These are phyloP conservation scores for Fragilariopsis cylindrus DNA, from an alignment of 108 stramenopile genomes.

Conservation along the genomic window DNA sequence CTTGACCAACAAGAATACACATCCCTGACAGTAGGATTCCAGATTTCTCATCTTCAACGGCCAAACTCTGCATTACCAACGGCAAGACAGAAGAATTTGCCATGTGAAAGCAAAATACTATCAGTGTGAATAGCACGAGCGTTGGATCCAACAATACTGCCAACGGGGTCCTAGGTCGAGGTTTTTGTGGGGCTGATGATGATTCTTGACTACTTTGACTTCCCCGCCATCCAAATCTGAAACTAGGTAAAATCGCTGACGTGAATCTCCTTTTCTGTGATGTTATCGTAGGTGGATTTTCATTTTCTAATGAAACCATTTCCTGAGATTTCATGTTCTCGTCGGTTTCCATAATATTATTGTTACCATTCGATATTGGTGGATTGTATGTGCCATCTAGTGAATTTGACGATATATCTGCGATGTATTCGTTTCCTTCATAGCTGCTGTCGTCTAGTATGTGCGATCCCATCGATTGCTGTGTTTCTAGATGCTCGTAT, in stretches of 20 bases:
- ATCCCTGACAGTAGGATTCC: constrained; percentile 68
- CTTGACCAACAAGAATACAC: constrained; percentile 73
- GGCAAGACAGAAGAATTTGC: constrained; percentile 73
- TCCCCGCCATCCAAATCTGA: constrained; percentile 50
- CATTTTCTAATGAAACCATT: not conserved
- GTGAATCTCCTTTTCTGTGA: not conserved
- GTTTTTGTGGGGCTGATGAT: not conserved
- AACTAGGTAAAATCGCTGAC: constrained; percentile 39
- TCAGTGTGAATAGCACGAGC: constrained; percentile 54
- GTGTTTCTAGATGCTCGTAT: constrained; percentile 36
- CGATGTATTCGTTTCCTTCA: constrained; percentile 9
- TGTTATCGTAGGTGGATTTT: not conserved
- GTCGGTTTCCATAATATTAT: not conserved
- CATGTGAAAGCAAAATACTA: constrained; percentile 68
- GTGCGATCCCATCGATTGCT: constrained; percentile 20
- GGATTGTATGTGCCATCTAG: not conserved
- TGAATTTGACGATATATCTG: constrained; percentile 2
- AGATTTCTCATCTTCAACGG: constrained; percentile 46
- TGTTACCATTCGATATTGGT: not conserved
- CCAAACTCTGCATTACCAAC: constrained; percentile 72
- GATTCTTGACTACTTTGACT: not conserved
- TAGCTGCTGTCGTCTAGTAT: constrained; percentile 3
- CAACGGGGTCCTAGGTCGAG: constrained; percentile 52
- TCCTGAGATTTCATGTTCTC: not conserved
- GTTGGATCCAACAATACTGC: constrained; percentile 57